Base-by-base conservation (phyloP, 1,284 basidiomycete species). In the Pascua sp. region DNA sequence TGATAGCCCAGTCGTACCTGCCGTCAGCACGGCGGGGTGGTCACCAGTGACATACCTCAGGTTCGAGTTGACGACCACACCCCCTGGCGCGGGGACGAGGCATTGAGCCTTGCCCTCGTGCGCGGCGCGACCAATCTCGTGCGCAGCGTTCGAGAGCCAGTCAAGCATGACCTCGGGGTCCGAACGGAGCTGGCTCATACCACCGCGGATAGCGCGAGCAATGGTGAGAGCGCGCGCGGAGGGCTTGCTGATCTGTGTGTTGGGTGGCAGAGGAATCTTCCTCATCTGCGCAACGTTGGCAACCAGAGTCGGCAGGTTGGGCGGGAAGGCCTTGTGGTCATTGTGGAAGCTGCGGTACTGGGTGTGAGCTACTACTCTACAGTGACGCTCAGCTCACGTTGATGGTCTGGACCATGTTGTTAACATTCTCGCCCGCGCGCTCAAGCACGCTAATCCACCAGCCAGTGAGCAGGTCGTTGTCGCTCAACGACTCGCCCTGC, bases 211-310 rank as follows among this genome's bases (percentile, higher is more conserved):
- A 5, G 57, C 18, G 18, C 60, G 60, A 5, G 63, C 60, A 16
- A 62, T 45, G 15, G 42, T 39, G 42, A 51, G 46, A 15, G 56
- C 49, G 41, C 57, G 53, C 4, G 51, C 41, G 15, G 51, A 45
- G 2, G 57, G 40, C 42, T 47, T 47, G 12, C 47, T 44, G 38
- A 24, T 46, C 8, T 36, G 17, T 13, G 38, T 42, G 8, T 39
- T 42, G 11, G 52, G 24, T 1, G 59, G 62, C 9, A 68, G 41
- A 15, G 47, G 17, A 39, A 67, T 63, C 48, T 55, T 48, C 51
- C 62, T 61, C 63, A 65, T 62, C 55, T 67, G 65, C 18, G 68
- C 62, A 32, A 66, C 68, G 56, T 70, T 70, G 41, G 65, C 62
- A 2, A 49, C 57, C 1, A 68, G 62, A 5, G 57, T 60, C 4